These are phyloP conservation scores for Colletotrichum tanaceti DNA, from an alignment of 2,329 filamentous ascomycete genomes.

Conservation along the genomic window DNA sequence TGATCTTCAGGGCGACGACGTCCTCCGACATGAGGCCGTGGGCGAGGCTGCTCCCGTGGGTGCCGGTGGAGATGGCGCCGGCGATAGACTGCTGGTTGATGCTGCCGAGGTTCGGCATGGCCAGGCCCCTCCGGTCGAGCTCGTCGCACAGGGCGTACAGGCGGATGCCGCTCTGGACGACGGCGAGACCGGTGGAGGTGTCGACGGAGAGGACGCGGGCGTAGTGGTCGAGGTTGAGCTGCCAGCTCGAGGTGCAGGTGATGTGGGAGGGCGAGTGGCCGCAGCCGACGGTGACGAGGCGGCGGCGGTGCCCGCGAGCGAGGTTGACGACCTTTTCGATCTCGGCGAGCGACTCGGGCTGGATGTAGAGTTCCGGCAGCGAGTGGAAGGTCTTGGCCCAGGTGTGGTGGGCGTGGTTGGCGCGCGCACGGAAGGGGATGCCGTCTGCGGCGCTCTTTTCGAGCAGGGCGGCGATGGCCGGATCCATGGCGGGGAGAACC, in stretches of 20 bases:
- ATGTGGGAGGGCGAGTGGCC: slow-evolving; percentile 92
- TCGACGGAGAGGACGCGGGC: slow-evolving; percentile 79
- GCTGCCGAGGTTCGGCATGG: slow-evolving; percentile 91
- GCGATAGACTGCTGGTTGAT: slow-evolving; percentile 96
- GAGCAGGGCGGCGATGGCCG: slow-evolving; percentile 51
- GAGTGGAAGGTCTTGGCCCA: slow-evolving; percentile 96
- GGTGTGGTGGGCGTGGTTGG: slow-evolving; percentile 83
- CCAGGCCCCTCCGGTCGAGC: slow-evolving; percentile 80
- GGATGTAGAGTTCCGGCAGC: slow-evolving; percentile 89
- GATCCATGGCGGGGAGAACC: slow-evolving; percentile 49
- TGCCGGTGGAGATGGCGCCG: slow-evolving; percentile 91
- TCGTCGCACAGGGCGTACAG: slow-evolving; percentile 78
- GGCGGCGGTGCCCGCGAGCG: slow-evolving; percentile 82
- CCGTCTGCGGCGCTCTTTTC: slow-evolving; percentile 47
- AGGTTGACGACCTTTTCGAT: slow-evolving; percentile 85
- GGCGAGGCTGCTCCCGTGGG: slow-evolving; percentile 86
- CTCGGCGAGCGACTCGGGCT: slow-evolving; percentile 81
- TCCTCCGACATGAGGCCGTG: slow-evolving; percentile 89
- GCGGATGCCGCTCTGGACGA: slow-evolving; percentile 89
- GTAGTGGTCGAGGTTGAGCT: slow-evolving; percentile 91
- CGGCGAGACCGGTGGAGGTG: slow-evolving; percentile 71
- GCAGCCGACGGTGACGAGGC: slow-evolving; percentile 87
- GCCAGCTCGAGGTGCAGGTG: slow-evolving; percentile 93
- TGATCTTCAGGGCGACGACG: slow-evolving; percentile 79
- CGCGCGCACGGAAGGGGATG: slow-evolving; percentile 80